Percentiles rank a stretch among this genome's conserved stretches.
phyloP scores from a whole-genome alignment of 208 protist species.

The Acanthamoeba comandoni region DNA sequence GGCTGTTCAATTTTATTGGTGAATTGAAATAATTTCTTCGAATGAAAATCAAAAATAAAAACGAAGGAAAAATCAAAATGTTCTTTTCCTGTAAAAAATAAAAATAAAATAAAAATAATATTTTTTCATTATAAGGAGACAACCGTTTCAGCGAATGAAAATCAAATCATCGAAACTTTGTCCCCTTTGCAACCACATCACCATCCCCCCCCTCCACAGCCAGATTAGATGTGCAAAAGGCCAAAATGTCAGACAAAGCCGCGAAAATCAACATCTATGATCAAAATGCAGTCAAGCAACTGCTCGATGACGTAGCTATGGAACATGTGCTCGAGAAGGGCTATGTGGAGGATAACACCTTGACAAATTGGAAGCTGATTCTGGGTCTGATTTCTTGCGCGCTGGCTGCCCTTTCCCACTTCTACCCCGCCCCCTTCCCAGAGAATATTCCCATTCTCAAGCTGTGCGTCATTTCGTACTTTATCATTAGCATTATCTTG shows the following conservation, averaged over 20 bases:
- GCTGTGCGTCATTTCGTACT: slow-evolving; percentile 49
- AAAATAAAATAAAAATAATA: too few relatives aligned
- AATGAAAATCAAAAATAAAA: too few relatives aligned
- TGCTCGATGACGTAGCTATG: slow-evolving; percentile 66
- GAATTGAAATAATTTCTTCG: too few relatives aligned
- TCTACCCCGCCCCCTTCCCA: slow-evolving; percentile 60
- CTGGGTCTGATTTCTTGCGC: slow-evolving; percentile 27
- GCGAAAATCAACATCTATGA: slow-evolving; percentile 49
- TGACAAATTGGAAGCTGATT: slow-evolving; percentile 36
- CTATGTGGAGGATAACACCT: slow-evolving; percentile 21
- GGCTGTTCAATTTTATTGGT: too few relatives aligned
- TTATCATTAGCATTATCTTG: slow-evolving; percentile 25
- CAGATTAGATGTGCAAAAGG: too few relatives aligned
- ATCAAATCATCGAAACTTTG: too few relatives aligned
- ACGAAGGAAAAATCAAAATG: too few relatives aligned
- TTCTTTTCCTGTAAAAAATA: too few relatives aligned
- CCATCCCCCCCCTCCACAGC: too few relatives aligned
- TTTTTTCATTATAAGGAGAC: too few relatives aligned
- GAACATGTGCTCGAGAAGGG: slow-evolving; percentile 44
- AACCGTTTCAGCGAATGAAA: too few relatives aligned
- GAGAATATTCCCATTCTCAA: slow-evolving; percentile 22
- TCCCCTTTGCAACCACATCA: too few relatives aligned
- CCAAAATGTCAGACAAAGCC: neutral
- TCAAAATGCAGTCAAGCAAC: slow-evolving; percentile 64
- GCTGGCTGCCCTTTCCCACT: slow-evolving; percentile 30